phyloP scores from a whole-genome alignment of 2,329 filamentous ascomycete species.

The Diplocarpon rosae region DNA sequence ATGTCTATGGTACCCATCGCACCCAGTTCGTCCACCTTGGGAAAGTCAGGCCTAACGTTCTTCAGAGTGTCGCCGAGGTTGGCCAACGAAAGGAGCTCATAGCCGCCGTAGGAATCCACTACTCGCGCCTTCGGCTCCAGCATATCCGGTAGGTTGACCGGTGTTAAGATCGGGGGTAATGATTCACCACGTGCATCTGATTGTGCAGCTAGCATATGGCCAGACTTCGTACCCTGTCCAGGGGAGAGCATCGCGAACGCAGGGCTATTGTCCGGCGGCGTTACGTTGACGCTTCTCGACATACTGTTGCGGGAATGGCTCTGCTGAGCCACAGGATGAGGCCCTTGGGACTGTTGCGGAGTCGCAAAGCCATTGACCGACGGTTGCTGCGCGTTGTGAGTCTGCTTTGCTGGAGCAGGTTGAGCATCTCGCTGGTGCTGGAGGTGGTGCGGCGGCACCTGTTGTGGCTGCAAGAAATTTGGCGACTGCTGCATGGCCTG shows the following conservation, averaged over 20 bases:
- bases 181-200: slow-evolving; percentile 7
- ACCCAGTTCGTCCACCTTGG: slow-evolving; percentile 66
- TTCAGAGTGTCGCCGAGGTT: slow-evolving; percentile 50
- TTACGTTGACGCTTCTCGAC: slow-evolving; percentile 38
- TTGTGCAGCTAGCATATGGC: slow-evolving; percentile 20
- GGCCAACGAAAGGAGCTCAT: slow-evolving; percentile 54
- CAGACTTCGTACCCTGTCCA: slow-evolving; percentile 25
- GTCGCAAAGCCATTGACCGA: slow-evolving; percentile 40
- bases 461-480: slow-evolving; percentile 37
- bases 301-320: slow-evolving; percentile 41
- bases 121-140: slow-evolving; percentile 45
- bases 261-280: slow-evolving; percentile 24
- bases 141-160: slow-evolving; percentile 26
- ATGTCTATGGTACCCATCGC: slow-evolving; percentile 85
- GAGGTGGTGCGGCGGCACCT: slow-evolving; percentile 35
- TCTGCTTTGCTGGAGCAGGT: slow-evolving; percentile 37
- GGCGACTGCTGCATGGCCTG: slow-evolving; percentile 43
- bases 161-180: slow-evolving; percentile 11
- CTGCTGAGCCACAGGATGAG: slow-evolving; percentile 30
- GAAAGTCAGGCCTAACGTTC: slow-evolving; percentile 62
- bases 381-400: slow-evolving; percentile 34
- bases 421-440: slow-evolving; percentile 33
- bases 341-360: slow-evolving; percentile 33
- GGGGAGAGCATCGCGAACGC: slow-evolving; percentile 39
- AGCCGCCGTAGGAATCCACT: slow-evolving; percentile 56